Percentiles rank a stretch among this genome's conserved stretches.
Evolutionary conservation across 2,329 filamentous ascomycete species (phyloP).

Genomic region (Verticillium isaacii): DNA sequence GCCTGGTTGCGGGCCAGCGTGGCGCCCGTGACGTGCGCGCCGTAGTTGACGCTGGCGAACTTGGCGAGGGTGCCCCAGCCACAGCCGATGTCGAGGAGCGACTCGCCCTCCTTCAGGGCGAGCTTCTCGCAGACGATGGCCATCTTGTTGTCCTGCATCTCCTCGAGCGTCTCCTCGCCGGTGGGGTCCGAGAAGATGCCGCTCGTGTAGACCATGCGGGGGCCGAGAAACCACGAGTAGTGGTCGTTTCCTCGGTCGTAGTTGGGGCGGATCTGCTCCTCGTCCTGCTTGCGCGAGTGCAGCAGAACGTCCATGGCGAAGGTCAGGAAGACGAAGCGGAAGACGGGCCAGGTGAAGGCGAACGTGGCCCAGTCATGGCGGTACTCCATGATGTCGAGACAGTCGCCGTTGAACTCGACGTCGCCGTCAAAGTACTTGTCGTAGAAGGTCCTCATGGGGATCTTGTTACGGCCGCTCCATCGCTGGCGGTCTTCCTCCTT

Average conservation of each 20-base stretch:
- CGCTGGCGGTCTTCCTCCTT: conserved; percentile 54
- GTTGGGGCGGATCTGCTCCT: conserved; percentile 96
- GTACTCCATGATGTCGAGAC: conserved; percentile 84
- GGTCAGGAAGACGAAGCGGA: conserved; percentile 82
- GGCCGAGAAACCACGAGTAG: conserved; percentile 97
- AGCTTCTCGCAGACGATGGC: conserved; percentile 96
- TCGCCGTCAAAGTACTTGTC: conserved; percentile 97
- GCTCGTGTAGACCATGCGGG: conserved; percentile 98
- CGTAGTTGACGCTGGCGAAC: conserved; percentile 90
- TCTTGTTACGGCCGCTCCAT: conserved; percentile 75
- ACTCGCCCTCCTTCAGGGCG: conserved; percentile 73
- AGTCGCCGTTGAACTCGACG: conserved; percentile 93
- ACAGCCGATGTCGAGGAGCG: conserved; percentile 89
- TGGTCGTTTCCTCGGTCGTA: conserved; percentile 98
- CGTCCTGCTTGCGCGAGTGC: conserved; percentile 90
- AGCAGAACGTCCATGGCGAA: conserved; percentile 89
- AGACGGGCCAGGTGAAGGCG: conserved; percentile 78
- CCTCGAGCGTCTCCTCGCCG: conserved; percentile 84
- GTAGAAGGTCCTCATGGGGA: conserved; percentile 89
- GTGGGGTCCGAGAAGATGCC: conserved; percentile 87
- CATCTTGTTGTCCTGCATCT: conserved; percentile 97
- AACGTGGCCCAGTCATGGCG: conserved; percentile 97
- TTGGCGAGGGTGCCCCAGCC: conserved; percentile 96
- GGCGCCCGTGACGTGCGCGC: conserved; percentile 78
- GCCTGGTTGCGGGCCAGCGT: conserved; percentile 96